Conservation (phyloP, 1,139 yeast species). For the Candida smagusa region DNA sequence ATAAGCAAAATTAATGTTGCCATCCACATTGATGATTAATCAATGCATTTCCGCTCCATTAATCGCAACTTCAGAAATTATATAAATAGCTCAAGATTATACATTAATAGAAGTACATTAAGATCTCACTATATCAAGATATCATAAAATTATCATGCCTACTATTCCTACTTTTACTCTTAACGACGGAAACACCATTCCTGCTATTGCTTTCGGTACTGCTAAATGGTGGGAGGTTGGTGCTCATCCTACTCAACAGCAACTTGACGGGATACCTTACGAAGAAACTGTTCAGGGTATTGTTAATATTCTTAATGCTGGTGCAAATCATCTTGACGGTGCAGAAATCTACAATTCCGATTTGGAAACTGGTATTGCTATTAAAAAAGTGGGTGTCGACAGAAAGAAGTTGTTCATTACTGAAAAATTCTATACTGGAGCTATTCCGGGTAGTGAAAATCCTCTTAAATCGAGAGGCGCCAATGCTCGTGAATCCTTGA, state of each 20-base stretch:
- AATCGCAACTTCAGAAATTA: no score
- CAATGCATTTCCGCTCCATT: no score
- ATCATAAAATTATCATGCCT: no score
- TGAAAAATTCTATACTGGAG: slow-evolving; percentile 42
- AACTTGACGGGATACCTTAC: slow-evolving; percentile 19
- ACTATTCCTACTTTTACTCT: slow-evolving; percentile 18
- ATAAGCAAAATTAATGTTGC: no score
- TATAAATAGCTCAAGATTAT: no score
- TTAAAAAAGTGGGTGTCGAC: slow-evolving; percentile 18
- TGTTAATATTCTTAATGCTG: slow-evolving; percentile 25
- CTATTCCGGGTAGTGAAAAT: slow-evolving; percentile 10
- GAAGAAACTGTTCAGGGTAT: slow-evolving; percentile 20
- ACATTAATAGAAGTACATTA: no score
- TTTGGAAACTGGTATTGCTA: slow-evolving; percentile 29
- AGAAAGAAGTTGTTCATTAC: slow-evolving; percentile 54
- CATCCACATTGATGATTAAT: no score
- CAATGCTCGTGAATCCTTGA: slow-evolving; percentile 22
- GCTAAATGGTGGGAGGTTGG: slow-evolving; percentile 16
- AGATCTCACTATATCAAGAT: no score
- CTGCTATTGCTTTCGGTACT: slow-evolving; percentile 33
- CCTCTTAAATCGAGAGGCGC: slow-evolving; percentile 10
- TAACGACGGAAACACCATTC: slow-evolving; percentile 22
- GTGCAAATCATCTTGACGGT: slow-evolving; percentile 35
- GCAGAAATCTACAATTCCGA: slow-evolving; percentile 36
- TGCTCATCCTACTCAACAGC: slow-evolving; percentile 22